Evolutionary conservation across 2,329 filamentous ascomycete species (phyloP).

Genomic region (Aspergillus pseudoviridinutans): DNA sequence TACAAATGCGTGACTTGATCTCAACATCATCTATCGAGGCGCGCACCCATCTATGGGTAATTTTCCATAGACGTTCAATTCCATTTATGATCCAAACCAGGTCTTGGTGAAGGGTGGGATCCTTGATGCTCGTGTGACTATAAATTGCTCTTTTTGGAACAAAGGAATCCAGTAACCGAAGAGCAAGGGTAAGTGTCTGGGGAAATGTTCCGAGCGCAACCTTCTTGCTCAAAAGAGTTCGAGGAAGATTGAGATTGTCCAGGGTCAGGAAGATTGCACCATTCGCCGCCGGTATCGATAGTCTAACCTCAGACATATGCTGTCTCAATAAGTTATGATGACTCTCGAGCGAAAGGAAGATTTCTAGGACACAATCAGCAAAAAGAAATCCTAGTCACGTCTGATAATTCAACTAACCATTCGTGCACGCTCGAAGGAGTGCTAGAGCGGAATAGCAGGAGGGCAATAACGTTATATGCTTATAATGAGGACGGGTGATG

Average conservation of each 20-base stretch:
- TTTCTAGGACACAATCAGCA: slow-evolving; percentile 36
- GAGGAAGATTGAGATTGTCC: slow-evolving; percentile 29
- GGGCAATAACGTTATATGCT: slow-evolving; percentile 25
- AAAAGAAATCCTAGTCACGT: neutral
- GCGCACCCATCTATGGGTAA: slow-evolving; percentile 26
- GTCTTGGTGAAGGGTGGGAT: slow-evolving; percentile 27
- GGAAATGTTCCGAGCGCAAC: slow-evolving; percentile 25
- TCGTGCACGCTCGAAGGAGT: slow-evolving; percentile 33
- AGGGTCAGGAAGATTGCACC: slow-evolving; percentile 27
- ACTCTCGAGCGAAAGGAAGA: slow-evolving; percentile 41
- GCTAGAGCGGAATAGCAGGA: slow-evolving; percentile 27
- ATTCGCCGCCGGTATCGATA: slow-evolving; percentile 24
- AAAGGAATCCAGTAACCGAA: slow-evolving; percentile 30
- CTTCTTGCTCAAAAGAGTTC: slow-evolving; percentile 22
- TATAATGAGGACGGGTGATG: slow-evolving; percentile 31
- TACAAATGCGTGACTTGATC: slow-evolving; percentile 17
- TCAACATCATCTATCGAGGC: slow-evolving; percentile 10
- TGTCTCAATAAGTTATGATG: slow-evolving; percentile 14
- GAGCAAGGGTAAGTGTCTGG: slow-evolving; percentile 21
- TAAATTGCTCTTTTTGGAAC: slow-evolving; percentile 11
- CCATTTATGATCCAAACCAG: slow-evolving; percentile 32
- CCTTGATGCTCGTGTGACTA: slow-evolving; percentile 12
- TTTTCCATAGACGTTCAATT: slow-evolving; percentile 31
- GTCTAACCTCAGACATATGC: slow-evolving; percentile 4
- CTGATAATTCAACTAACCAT: slow-evolving; percentile 30